These are phyloP conservation scores for Stephania yunnanensis DNA, from an alignment of 164 flowering plant genomes.

Conservation along the genomic window DNA sequence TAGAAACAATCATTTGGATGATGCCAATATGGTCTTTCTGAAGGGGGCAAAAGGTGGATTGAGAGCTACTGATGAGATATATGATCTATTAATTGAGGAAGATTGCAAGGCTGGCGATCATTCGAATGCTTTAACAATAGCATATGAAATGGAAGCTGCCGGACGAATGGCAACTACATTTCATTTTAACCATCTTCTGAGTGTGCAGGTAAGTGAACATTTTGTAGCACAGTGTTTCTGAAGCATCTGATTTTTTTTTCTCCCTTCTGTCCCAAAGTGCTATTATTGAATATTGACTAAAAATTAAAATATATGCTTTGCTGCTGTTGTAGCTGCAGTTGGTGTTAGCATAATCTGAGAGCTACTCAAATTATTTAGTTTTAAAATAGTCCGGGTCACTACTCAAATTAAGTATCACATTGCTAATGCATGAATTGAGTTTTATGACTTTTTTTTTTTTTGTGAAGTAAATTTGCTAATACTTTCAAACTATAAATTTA, in stretches of 20 bases:
- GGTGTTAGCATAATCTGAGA: neutral
- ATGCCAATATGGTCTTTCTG: slow-evolving; percentile 81
- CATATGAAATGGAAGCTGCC: slow-evolving; percentile 97
- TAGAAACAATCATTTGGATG: slow-evolving; percentile 54
- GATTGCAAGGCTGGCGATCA: slow-evolving; percentile 95
- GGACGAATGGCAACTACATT: slow-evolving; percentile 93
- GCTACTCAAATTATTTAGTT: neutral
- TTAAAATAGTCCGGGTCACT: too few species aligned
- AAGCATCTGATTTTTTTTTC: neutral
- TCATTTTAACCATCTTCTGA: slow-evolving; percentile 93
- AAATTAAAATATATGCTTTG: neutral
- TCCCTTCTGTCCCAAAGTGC: neutral
- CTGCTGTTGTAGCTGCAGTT: neutral
- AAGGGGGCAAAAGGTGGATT: slow-evolving; percentile 85
- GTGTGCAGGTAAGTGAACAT: slow-evolving; percentile 60
- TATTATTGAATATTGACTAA: neutral
- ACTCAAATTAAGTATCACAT: neutral
- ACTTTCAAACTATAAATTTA: neutral
- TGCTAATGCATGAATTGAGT: neutral
- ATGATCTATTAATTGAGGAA: slow-evolving; percentile 80
- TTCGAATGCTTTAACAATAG: slow-evolving; percentile 88
- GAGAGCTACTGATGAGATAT: slow-evolving; percentile 80
- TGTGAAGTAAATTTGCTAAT: too few species aligned
- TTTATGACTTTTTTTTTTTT: neutral
- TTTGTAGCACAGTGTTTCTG: neutral